Evolutionary conservation across 352 stramenopile genomes (phyloP).

Genomic region (Phytophthora macrochlamydospora): DNA sequence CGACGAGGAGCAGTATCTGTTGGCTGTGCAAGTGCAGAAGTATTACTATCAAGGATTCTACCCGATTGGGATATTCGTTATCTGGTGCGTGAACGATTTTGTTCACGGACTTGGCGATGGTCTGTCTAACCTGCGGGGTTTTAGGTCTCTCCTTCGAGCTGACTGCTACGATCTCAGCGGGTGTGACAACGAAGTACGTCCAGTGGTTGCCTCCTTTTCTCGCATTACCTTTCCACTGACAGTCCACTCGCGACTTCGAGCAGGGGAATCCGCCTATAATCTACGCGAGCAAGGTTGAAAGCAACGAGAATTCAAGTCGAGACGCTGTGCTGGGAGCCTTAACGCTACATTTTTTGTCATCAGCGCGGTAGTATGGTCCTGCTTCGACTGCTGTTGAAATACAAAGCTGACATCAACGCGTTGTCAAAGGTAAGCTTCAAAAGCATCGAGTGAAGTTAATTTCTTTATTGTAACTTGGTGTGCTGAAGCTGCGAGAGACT

Average conservation of each 20-base stretch:
- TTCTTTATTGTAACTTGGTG: not conserved
- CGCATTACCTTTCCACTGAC: not conserved
- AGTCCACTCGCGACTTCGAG: not conserved
- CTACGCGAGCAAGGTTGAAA: constrained; percentile 48
- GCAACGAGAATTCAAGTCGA: no score
- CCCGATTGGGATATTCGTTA: constrained; percentile 47
- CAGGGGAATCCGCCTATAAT: constrained; percentile 62
- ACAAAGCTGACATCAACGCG: constrained; percentile 65
- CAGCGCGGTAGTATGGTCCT: constrained; percentile 55
- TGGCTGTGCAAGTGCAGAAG: constrained; percentile 69
- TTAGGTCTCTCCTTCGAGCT: constrained; percentile 50
- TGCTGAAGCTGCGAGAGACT: constrained; percentile 47
- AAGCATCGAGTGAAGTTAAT: not conserved
- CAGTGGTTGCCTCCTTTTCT: not conserved
- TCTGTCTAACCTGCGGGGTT: not conserved
- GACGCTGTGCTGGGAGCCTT: no score
- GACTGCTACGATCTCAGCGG: constrained; percentile 62
- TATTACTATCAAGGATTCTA: constrained; percentile 40
- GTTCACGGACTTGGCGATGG: no score
- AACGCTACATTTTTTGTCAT: no score
- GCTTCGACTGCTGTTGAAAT: constrained; percentile 54
- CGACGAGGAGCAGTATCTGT: constrained; percentile 46
- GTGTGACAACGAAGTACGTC: constrained; percentile 44
- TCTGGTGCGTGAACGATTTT: constrained; percentile 36
- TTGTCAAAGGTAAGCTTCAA: constrained; percentile 36